Evolutionary conservation across 2,329 filamentous ascomycete species (phyloP), one percentile per base, ranked within the genome.

Genomic region (Verticillium alfalfae): DNA sequence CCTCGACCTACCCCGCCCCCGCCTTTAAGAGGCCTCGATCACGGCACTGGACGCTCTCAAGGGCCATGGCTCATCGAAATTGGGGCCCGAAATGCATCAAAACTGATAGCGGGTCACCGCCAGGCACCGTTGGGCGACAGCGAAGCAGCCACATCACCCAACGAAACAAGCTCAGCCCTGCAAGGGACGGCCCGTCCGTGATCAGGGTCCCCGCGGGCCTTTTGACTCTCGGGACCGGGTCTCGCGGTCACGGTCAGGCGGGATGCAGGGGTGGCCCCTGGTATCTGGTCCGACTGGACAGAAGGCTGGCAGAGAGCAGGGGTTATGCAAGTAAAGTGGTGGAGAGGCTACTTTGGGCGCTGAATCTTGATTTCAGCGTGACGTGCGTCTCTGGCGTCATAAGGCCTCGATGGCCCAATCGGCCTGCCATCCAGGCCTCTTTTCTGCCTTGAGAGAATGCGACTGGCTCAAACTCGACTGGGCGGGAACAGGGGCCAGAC

Each of bases 1-100:
- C 26, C 26, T 26, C 26, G 26, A 26, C 39, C 39, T 12, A 49
- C 45, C 45, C 45, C 45, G 45, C 45, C 45, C 45, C 45, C 45
- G 12, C 45, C n/a, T 22, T 49, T 9, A n/a, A 26, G n/a, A 22
- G 2, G 45, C 45, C 8, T 6, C 70, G 58, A 77, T 77, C 63
- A 77, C 74, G 61, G 76, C 73, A 61, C 75, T 75, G 60, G 69
- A 70, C 12, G 69, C 68, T 16, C 75, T 70, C 2, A 67, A 60
- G 60, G 67, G 39, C 39, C 39, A 45, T 45, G 15, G 39, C 39
- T n/a, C 8, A 18, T 45, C 39, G 26, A 26, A 5, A 26, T 26
- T 26, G 26, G 26, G 26, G 26, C 26, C 26, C 26, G 26, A 26
- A 37, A 8, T 37, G 9, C 6, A 37, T 37, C 13, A 37, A 37